Evolutionary conservation across 2,329 filamentous ascomycete genomes (phyloP), one percentile per base, ranked within the genome.

Genomic region (Neopestalotiopsis rosae): DNA sequence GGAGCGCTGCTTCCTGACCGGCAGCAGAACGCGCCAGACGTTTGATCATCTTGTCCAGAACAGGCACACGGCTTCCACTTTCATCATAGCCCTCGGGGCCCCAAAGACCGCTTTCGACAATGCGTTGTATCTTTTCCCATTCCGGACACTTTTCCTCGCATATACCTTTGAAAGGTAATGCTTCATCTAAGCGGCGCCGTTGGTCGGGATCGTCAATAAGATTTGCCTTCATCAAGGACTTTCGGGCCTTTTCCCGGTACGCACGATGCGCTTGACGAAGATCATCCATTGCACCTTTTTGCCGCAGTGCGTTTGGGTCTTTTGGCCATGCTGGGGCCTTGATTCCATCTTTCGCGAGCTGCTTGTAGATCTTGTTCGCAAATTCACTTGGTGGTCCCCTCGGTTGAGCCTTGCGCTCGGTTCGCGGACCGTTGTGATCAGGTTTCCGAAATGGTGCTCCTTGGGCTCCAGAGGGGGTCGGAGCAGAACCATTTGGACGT

Each of bases 71-170:
- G 4, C 82, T 80, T 45, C 81, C 82, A 68, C 81, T 71, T 67
- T 81, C 73, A 28, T 73, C 73, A 30, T 83, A 82, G 73, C 88
- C 90, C 74, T 91, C 89, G 6, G 87, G 82, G 6, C 79, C 79
- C 71, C 87, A 85, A 28, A 90, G 84, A 70, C 91, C 88, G 72
- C 84, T 81, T 75, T 91, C 88, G 62, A 86, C 86, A 68, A 92
- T 91, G 70, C 90, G 85, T 64, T 84, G 87, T 42, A 90, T 85
- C 76, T 87, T 88, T 76, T 92, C 90, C 77, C 87, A 91, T 71
- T 91, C 88, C 5, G 90, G 90, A 70, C 90, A 92, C 90, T 91
- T 92, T 32, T 90, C 88, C 73, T 91, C 88, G 73, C 89, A 91
- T 61, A 90, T 90, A 14, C 90, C 90, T 75, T 89, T 89, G 75